phyloP scores from a whole-genome alignment of 2,329 filamentous ascomycete species.

The Colletotrichum theobromicola region DNA sequence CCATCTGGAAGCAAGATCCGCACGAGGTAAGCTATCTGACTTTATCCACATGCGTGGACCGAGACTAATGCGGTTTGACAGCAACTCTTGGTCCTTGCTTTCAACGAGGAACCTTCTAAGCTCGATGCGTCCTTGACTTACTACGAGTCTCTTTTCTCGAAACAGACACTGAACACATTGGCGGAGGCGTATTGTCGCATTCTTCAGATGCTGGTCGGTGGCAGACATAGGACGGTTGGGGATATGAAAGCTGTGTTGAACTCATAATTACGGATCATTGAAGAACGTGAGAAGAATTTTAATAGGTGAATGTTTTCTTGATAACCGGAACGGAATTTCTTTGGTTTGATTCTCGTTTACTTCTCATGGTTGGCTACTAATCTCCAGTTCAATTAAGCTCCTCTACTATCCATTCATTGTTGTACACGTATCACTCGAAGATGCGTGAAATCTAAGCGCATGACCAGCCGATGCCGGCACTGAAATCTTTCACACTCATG shows the following conservation, averaged over 20 bases:
- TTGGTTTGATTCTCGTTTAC: not conserved
- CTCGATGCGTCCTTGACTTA: conserved; percentile 1
- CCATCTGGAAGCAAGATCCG: conserved; percentile 10
- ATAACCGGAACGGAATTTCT: not conserved
- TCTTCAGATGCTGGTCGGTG: not conserved
- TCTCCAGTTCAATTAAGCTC: too few relatives aligned
- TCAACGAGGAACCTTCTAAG: not conserved
- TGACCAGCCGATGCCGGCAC: not conserved
- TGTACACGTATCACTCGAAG: not conserved
- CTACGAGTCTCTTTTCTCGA: not conserved
- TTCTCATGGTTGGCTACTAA: not conserved
- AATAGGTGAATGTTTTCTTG: rapidly evolving
- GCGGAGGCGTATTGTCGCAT: not conserved
- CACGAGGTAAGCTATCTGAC: not conserved
- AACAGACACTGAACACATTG: not conserved
- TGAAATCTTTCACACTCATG: rapidly evolving
- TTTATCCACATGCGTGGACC: not conserved
- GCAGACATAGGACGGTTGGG: not conserved
- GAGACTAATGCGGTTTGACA: not conserved
- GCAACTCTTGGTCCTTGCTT: not conserved
- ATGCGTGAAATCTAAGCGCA: not conserved
- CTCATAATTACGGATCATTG: not conserved
- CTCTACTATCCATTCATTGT: too few relatives aligned
- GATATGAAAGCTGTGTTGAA: not conserved
- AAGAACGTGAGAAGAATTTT: not conserved